A percentile compares a stretch with the other conserved stretches of the same genome.
phyloP scores from a whole-genome alignment of 306 rosid genomes.

The Oxytropis ochrocephala region DNA sequence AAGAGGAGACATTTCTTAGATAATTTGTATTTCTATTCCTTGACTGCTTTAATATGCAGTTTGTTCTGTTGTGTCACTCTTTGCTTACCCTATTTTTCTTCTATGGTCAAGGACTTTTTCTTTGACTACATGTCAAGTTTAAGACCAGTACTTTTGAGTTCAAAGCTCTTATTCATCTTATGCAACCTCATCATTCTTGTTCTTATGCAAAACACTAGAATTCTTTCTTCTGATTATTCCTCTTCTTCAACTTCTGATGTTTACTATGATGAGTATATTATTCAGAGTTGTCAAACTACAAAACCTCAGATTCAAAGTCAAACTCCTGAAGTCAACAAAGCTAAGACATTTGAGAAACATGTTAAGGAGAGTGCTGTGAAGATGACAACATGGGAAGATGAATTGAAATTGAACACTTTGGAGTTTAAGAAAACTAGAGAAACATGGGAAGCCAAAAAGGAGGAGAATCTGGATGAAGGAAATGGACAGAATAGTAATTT shows the following conservation, averaged over 20 bases:
- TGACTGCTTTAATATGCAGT: slow-evolving; percentile 21
- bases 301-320: slow-evolving; percentile 21
- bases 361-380: slow-evolving; percentile 20
- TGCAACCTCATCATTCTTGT: slow-evolving; percentile 34
- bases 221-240: slow-evolving; percentile 34
- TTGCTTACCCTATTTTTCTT: slow-evolving; percentile 28
- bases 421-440: neutral
- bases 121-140: slow-evolving; percentile 26
- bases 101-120: neutral
- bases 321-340: slow-evolving; percentile 3
- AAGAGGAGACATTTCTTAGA: slow-evolving; percentile 21
- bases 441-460: slow-evolving; percentile 7
- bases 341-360: neutral
- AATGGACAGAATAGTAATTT: neutral
- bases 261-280: slow-evolving; percentile 37
- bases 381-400: slow-evolving; percentile 2
- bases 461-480: slow-evolving; percentile 1
- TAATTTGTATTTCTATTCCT: slow-evolving; percentile 27
- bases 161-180: slow-evolving; percentile 31
- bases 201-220: slow-evolving; percentile 45
- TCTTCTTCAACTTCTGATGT: slow-evolving; percentile 30
- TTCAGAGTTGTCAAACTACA: slow-evolving; percentile 25
- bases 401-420: neutral
- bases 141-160: slow-evolving; percentile 16
- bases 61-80: slow-evolving; percentile 33